Base-by-base conservation (phyloP, 2,329 filamentous ascomycete species). In the Sporothrix schenckii region DNA sequence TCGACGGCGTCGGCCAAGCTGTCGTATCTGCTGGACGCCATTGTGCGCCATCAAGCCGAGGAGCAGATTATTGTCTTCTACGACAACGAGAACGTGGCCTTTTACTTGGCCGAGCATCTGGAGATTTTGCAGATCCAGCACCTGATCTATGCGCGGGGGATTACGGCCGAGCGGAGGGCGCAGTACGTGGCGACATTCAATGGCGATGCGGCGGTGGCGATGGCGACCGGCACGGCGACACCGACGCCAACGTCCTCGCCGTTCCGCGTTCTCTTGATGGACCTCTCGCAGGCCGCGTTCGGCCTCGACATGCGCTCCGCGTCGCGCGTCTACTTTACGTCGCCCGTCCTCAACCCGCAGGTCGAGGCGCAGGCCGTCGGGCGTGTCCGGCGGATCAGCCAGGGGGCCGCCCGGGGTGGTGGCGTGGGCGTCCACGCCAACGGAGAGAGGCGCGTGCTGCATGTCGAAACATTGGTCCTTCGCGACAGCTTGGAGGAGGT, bases 41-140 rank as follows among this genome's bases (percentile, higher is more conserved):
- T 97, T 14, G 79, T 89, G 5, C 82, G 86, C 68, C 84, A 94
- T 72, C 88, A 95, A 68, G 79, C 84, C 0, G 80, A 85, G 0
- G 93, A 97, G 76, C 97, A 97, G 79, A 95, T 96, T 3, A 88
- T 97, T 68, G 86, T 97, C 11, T 98, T 98, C 78, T 97, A 97
- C 78, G 93, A 97, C 72, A 91, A 91, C 44, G 91, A 95, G 72
- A 94, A 97, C 75, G 86, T 91, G 2, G 94, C 93, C 0, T 97
- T 88, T 79, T 97, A 96, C 80, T 86, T 97, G 52, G 91, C 92
- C 0, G 89, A 93, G 76, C 88, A 91, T 41, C 84, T 98, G 0
- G 94, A 97, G 74, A 84, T 94, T 44, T 80, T 89, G 11, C 84
- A 87, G 75, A 82, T 90, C 4, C 81, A 85, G 24, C 83, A 89